These are phyloP conservation scores for Fomitopsis pinicola DNA, from an alignment of 1,284 basidiomycete species.

Conservation along the genomic window DNA sequence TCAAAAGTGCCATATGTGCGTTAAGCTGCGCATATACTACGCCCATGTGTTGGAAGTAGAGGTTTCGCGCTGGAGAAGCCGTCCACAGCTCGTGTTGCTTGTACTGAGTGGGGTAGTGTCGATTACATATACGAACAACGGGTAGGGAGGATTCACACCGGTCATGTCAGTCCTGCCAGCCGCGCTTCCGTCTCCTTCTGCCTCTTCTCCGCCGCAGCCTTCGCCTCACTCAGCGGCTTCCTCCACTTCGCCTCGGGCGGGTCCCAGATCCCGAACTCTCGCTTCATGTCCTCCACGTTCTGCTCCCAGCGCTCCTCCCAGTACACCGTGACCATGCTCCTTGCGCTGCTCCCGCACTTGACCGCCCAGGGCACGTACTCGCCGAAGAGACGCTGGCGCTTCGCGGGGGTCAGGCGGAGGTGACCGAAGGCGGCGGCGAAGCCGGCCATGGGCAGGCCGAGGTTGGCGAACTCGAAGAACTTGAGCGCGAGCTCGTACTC, in stretches of 20 bases:
- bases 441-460: conserved; percentile 86
- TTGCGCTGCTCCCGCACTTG: conserved; percentile 69
- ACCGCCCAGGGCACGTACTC: conserved; percentile 93
- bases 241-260: conserved; percentile 65
- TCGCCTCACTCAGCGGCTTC: conserved; percentile 53
- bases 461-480: conserved; percentile 91
- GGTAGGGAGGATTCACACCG: not conserved
- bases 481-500: conserved; percentile 96
- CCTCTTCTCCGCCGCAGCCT: conserved; percentile 33
- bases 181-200: conserved; percentile 9
- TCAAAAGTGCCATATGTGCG: too few relatives aligned
- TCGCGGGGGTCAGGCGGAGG: conserved; percentile 53
- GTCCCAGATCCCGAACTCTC: conserved; percentile 82
- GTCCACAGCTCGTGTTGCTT: too few relatives aligned
- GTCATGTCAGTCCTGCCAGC: not conserved
- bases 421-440: conserved; percentile 79
- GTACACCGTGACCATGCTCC: conserved; percentile 85
- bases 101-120: too few relatives aligned
- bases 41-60: too few relatives aligned
- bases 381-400: conserved; percentile 55
- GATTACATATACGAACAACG: not conserved
- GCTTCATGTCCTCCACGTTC: conserved; percentile 75
- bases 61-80: too few relatives aligned
- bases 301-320: conserved; percentile 96
- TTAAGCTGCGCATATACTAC: too few relatives aligned